Evolutionary conservation across 164 flowering plant species (phyloP).

Genomic region (Chimonanthus praecox): DNA sequence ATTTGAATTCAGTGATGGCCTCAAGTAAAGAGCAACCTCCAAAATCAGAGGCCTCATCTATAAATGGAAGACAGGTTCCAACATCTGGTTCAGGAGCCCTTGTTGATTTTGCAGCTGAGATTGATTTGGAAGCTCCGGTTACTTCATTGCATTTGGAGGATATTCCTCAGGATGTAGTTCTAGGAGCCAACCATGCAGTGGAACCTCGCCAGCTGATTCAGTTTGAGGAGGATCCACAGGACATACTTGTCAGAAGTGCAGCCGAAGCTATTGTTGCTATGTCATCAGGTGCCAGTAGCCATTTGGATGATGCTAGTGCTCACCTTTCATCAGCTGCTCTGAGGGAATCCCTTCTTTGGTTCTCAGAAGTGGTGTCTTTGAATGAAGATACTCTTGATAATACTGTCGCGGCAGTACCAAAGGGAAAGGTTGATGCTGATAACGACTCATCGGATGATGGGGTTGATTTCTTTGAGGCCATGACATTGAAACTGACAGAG

Average conservation of each 20-base stretch:
- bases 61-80: slow-evolving; percentile 44
- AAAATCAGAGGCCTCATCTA: not conserved
- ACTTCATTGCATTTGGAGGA: slow-evolving; percentile 24
- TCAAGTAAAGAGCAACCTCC: slow-evolving; percentile 3
- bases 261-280: slow-evolving; percentile 56
- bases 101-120: slow-evolving; percentile 27
- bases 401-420: not conserved
- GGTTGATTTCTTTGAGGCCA: slow-evolving; percentile 68
- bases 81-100: slow-evolving; percentile 20
- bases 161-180: slow-evolving; percentile 17
- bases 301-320: slow-evolving; percentile 4
- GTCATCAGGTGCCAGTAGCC: slow-evolving; percentile 21
- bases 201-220: slow-evolving; percentile 8
- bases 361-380: slow-evolving; percentile 46
- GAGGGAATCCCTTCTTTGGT: slow-evolving; percentile 41
- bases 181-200: slow-evolving; percentile 6
- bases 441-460: slow-evolving; percentile 21
- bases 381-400: slow-evolving; percentile 16
- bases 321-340: slow-evolving; percentile 13
- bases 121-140: slow-evolving; percentile 68
- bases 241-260: slow-evolving; percentile 28
- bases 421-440: slow-evolving; percentile 5
- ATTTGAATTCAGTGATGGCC: slow-evolving; percentile 45
- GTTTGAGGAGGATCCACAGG: slow-evolving; percentile 8
- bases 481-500: slow-evolving; percentile 67